phyloP scores from a whole-genome alignment of 257 asterid genomes.

The Cordia subcordata region DNA sequence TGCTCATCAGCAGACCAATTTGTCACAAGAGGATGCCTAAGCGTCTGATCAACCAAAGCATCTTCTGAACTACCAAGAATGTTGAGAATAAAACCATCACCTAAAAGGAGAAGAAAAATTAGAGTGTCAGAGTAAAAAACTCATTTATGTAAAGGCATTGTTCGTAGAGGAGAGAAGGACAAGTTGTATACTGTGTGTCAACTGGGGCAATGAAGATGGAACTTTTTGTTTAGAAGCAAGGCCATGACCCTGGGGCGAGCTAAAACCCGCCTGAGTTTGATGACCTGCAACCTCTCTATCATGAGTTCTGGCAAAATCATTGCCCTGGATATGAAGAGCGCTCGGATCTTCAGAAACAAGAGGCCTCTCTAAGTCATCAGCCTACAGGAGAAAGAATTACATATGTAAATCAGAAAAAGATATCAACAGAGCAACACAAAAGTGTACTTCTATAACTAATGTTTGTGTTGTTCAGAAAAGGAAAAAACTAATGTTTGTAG shows the following conservation, averaged over 20 bases:
- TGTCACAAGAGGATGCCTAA: slow-evolving; percentile 25
- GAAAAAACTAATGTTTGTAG: background rate
- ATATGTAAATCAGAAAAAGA: slow-evolving; percentile 16
- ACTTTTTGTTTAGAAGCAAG: slow-evolving; percentile 47
- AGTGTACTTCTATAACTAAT: too few species aligned
- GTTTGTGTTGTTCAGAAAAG: too few species aligned
- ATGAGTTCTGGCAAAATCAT: slow-evolving; percentile 36
- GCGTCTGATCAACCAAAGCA: slow-evolving; percentile 30
- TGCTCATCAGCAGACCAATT: slow-evolving; percentile 26
- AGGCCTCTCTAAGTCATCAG: slow-evolving; percentile 86
- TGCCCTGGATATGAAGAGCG: slow-evolving; percentile 35
- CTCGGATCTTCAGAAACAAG: slow-evolving; percentile 62
- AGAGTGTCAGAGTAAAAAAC: background rate
- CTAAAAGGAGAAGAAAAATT: slow-evolving; percentile 27
- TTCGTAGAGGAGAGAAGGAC: slow-evolving; percentile 2
- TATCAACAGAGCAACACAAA: background rate
- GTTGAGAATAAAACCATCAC: slow-evolving; percentile 80
- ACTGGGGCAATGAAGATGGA: slow-evolving; percentile 47
- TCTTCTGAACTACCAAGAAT: slow-evolving; percentile 69
- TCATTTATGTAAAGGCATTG: background rate
- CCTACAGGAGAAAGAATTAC: slow-evolving; percentile 35
- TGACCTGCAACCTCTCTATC: slow-evolving; percentile 34
- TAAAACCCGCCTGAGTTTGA: slow-evolving; percentile 37
- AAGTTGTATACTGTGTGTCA: slow-evolving; percentile 45
- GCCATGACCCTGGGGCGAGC: slow-evolving; percentile 37